Percentiles rank a stretch among this genome's conserved stretches.
Evolutionary conservation across 2,329 filamentous ascomycete species (phyloP).

Genomic region (Colletotrichum paranaense): DNA sequence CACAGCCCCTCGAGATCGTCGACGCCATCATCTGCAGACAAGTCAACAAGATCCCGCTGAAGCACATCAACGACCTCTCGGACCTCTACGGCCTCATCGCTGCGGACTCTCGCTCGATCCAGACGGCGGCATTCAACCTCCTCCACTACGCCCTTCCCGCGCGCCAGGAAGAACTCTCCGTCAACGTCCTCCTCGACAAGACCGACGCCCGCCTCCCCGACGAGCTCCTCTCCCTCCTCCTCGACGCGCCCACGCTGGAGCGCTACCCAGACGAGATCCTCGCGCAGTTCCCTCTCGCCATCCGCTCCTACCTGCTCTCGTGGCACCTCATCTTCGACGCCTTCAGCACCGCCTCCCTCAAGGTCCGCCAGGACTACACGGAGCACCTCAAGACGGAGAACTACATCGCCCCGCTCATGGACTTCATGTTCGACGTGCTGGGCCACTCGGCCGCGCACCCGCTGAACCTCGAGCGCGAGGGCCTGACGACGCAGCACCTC

Average conservation of each 20-base stretch:
- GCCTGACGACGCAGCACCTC: constrained; percentile 69
- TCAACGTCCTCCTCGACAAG: constrained; percentile 81
- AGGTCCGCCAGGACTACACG: constrained; percentile 84
- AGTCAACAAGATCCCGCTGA: constrained; percentile 71
- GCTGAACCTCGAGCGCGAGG: constrained; percentile 77
- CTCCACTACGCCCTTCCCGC: constrained; percentile 84
- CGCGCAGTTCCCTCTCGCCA: constrained; percentile 73
- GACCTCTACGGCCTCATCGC: constrained; percentile 82
- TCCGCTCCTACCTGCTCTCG: constrained; percentile 85
- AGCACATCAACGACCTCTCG: constrained; percentile 70
- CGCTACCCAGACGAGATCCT: constrained; percentile 74
- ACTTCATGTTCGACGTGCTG: constrained; percentile 86
- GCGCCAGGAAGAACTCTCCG: constrained; percentile 82
- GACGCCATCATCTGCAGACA: constrained; percentile 80
- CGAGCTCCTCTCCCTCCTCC: constrained; percentile 84
- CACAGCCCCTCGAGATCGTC: constrained; percentile 79
- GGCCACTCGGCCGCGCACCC: constrained; percentile 81
- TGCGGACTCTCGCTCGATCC: constrained; percentile 79
- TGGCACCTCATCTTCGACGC: constrained; percentile 94
- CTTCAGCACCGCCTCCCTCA: constrained; percentile 81
- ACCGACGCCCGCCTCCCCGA: constrained; percentile 79
- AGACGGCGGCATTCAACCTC: constrained; percentile 83
- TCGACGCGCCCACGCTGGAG: constrained; percentile 81
- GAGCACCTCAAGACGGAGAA: constrained; percentile 81
- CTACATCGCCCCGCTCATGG: constrained; percentile 75